These are phyloP conservation scores for Penicillium vulpinum DNA, from an alignment of 2,329 filamentous ascomycete species.

Conservation along the genomic window DNA sequence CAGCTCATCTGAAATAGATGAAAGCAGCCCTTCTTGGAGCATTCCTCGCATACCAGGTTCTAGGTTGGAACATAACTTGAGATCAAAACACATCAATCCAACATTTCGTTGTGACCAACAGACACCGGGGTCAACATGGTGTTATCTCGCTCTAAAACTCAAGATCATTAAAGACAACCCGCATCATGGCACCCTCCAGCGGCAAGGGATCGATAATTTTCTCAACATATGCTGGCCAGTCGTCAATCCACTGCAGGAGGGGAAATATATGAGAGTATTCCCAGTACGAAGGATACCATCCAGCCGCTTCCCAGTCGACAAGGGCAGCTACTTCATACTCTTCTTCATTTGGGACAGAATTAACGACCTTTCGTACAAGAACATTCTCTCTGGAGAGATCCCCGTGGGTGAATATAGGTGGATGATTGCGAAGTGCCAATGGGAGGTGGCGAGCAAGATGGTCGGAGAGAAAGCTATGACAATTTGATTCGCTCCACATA, in stretches of 20 bases:
- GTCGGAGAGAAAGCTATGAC: conserved; percentile 20
- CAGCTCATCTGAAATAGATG: too few species aligned
- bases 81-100: too few species aligned
- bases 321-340: conserved; percentile 21
- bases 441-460: conserved; percentile 23
- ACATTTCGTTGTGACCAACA: too few species aligned
- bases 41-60: too few species aligned
- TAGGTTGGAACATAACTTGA: too few species aligned
- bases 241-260: conserved; percentile 25
- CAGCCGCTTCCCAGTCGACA: conserved; percentile 30
- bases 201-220: conserved; percentile 27
- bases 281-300: conserved; percentile 31
- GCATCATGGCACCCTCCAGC: conserved; percentile 24
- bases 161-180: conserved; percentile 22
- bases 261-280: conserved; percentile 26
- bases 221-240: conserved; percentile 27
- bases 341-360: conserved; percentile 14
- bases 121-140: background rate
- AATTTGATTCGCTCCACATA: conserved; percentile 15
- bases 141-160: conserved; percentile 18
- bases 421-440: conserved; percentile 19
- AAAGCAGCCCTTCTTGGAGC: too few species aligned
- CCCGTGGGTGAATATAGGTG: conserved; percentile 25
- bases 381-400: conserved; percentile 27
- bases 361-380: conserved; percentile 14